These are phyloP conservation scores for Paspalum notatum DNA, from an alignment of 176 grass and related monocot species.

Conservation along the genomic window DNA sequence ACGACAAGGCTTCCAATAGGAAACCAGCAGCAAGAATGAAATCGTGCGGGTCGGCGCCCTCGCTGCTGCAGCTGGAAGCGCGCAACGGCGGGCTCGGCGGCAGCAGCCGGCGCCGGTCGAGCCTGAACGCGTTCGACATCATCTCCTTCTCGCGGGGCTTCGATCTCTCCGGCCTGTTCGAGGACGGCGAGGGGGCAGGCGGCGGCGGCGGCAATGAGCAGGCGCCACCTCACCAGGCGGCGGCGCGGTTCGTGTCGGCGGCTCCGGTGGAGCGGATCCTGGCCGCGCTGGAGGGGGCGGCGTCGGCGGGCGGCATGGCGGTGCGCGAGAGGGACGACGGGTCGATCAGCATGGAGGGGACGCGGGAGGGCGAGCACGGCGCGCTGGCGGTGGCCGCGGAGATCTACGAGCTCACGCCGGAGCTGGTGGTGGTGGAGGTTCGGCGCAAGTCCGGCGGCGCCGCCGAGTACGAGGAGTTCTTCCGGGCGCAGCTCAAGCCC, in stretches of 20 bases:
- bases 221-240: conserved; percentile 25
- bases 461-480: conserved; percentile 93
- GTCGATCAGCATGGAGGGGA: conserved; percentile 77
- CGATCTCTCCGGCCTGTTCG: conserved; percentile 86
- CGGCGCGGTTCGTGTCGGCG: conserved; percentile 76
- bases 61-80: conserved; percentile 55
- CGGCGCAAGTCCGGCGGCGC: conserved; percentile 75
- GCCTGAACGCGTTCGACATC: conserved; percentile 97
- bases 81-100: conserved; percentile 29
- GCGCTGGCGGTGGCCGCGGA: conserved; percentile 74
- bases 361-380: conserved; percentile 83
- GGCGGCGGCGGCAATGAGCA: neutral
- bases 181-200: conserved; percentile 41
- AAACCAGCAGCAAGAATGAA: conserved; percentile 13
- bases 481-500: conserved; percentile 61
- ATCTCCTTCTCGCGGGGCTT: conserved; percentile 93
- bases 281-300: conserved; percentile 59
- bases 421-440: conserved; percentile 82
- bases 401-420: conserved; percentile 90
- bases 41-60: conserved; percentile 74
- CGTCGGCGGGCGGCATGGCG: conserved; percentile 48
- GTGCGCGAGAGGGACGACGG: conserved; percentile 68
- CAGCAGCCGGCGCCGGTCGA: conserved; percentile 63
- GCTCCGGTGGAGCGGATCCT: conserved; percentile 58
- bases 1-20: neutral